These are phyloP conservation scores for Dictyostelium firmibasis DNA, from an alignment of 78 protist species.

Conservation along the genomic window DNA sequence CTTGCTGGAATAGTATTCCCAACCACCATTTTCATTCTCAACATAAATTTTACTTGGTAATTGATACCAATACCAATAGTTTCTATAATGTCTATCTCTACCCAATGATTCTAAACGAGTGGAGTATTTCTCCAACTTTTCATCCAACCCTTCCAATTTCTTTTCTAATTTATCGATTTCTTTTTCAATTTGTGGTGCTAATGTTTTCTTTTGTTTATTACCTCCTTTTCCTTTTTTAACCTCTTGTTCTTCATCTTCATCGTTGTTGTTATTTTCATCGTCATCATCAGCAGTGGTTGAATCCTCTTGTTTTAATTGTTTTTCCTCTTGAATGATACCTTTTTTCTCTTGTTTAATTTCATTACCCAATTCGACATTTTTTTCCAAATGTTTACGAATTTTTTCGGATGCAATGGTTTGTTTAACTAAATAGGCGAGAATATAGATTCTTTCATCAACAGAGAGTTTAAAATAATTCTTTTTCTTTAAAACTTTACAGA, in stretches of 20 bases:
- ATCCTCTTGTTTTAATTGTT: constrained; percentile 39
- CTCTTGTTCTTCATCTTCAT: not conserved
- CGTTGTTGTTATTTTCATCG: not conserved
- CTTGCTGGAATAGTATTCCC: constrained; percentile 30
- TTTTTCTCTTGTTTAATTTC: constrained; percentile 63
- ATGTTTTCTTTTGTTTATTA: not conserved
- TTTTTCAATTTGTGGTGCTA: not conserved
- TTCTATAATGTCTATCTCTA: constrained; percentile 35
- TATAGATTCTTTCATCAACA: constrained; percentile 32
- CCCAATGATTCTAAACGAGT: constrained; percentile 44
- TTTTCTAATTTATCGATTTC: constrained; percentile 42
- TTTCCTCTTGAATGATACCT: constrained; percentile 21
- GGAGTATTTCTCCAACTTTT: constrained; percentile 30
- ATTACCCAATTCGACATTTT: constrained; percentile 13
- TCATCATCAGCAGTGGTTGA: not conserved
- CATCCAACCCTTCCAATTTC: constrained; percentile 23
- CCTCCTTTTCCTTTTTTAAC: not conserved
- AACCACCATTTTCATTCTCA: constrained; percentile 24
- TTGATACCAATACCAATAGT: constrained; percentile 75
- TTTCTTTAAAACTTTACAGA: constrained; percentile 31
- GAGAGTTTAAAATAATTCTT: constrained; percentile 22
- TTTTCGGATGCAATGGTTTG: constrained; percentile 39
- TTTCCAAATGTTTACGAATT: constrained; percentile 54
- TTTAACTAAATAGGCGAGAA: constrained; percentile 20
- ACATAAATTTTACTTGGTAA: constrained; percentile 54